Conservation (phyloP, 805 yeast genomes). For the Metschnikowia lochheadii region DNA sequence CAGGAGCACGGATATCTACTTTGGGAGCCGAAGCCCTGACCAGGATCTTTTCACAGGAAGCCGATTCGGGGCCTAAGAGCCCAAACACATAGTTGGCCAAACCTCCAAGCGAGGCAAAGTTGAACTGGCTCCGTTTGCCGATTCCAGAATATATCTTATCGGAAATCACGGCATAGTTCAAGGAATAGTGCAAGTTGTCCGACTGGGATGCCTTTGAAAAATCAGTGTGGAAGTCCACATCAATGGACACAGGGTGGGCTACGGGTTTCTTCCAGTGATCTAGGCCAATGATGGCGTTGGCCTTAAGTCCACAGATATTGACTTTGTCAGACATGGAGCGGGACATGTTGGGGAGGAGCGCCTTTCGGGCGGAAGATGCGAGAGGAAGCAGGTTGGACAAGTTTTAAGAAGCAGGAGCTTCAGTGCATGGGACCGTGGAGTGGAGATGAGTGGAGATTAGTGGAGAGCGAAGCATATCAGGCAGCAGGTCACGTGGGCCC, state of each 20-base stretch:
- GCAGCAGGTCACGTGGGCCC: not conserved
- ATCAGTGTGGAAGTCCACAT: slow-evolving; percentile 59
- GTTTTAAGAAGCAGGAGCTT: not conserved
- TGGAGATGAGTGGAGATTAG: not conserved
- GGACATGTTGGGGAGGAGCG: slow-evolving; percentile 7
- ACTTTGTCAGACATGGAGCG: slow-evolving; percentile 31
- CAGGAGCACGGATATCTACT: slow-evolving; percentile 53
- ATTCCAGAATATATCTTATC: slow-evolving; percentile 56
- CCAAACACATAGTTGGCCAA: slow-evolving; percentile 47
- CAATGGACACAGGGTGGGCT: slow-evolving; percentile 61
- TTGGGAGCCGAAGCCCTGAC: slow-evolving; percentile 44
- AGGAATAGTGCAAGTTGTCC: slow-evolving; percentile 77
- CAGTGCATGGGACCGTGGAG: not conserved
- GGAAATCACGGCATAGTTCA: slow-evolving; percentile 84
- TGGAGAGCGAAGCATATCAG: not conserved
- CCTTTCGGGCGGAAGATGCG: slow-evolving; percentile 7
- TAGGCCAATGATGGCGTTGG: slow-evolving; percentile 62
- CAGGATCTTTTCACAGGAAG: slow-evolving; percentile 44
- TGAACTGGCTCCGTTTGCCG: slow-evolving; percentile 35
- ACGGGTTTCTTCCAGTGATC: slow-evolving; percentile 71
- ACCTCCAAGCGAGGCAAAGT: slow-evolving; percentile 40
- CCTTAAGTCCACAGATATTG: slow-evolving; percentile 53
- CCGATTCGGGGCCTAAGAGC: slow-evolving; percentile 38
- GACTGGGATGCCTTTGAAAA: slow-evolving; percentile 70
- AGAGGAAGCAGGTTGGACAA: slow-evolving; percentile 12